Evolutionary conservation across 495 filamentous ascomycete species (phyloP).

Genomic region (Polyplosphaeria fusca): DNA sequence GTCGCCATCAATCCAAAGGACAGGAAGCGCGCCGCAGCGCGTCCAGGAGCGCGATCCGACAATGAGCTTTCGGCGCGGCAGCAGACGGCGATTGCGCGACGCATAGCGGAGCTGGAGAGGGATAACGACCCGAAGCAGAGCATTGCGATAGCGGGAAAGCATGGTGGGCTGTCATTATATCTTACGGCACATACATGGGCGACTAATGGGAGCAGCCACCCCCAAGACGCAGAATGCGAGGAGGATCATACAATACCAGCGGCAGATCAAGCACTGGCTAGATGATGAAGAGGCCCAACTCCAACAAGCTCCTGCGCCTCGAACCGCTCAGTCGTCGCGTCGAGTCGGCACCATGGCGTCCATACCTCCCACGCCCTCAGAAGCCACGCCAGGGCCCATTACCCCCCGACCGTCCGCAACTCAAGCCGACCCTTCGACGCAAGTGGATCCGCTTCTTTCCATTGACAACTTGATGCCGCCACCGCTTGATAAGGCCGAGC

Average conservation of each 20-base stretch:
- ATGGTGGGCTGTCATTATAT: neutral
- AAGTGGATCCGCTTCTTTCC: conserved; percentile 13
- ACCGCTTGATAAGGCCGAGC: conserved; percentile 41
- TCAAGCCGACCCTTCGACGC: neutral
- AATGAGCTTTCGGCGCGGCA: conserved; percentile 69
- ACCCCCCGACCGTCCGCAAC: neutral
- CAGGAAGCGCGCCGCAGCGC: conserved; percentile 64
- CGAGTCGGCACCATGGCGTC: conserved; percentile 4
- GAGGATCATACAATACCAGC: conserved; percentile 26
- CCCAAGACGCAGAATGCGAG: conserved; percentile 27
- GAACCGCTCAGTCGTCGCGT: conserved; percentile 1
- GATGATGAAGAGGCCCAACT: conserved; percentile 34
- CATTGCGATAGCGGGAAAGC: conserved; percentile 58
- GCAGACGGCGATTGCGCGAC: conserved; percentile 70
- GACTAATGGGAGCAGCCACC: neutral
- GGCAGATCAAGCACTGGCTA: conserved; percentile 30
- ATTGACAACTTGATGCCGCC: conserved; percentile 15
- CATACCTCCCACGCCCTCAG: conserved; percentile 20
- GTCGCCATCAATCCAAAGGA: conserved; percentile 55
- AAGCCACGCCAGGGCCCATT: conserved; percentile 19
- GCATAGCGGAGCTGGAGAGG: conserved; percentile 73
- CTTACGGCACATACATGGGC: neutral
- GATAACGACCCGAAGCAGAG: conserved; percentile 71
- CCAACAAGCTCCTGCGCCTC: conserved; percentile 9
- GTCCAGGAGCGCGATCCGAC: conserved; percentile 44